Evolutionary conservation across 225 moss, liverwort and hornwort genomes (phyloP), one percentile per base, ranked within the genome.

Genomic region (Bryum argenteum): DNA sequence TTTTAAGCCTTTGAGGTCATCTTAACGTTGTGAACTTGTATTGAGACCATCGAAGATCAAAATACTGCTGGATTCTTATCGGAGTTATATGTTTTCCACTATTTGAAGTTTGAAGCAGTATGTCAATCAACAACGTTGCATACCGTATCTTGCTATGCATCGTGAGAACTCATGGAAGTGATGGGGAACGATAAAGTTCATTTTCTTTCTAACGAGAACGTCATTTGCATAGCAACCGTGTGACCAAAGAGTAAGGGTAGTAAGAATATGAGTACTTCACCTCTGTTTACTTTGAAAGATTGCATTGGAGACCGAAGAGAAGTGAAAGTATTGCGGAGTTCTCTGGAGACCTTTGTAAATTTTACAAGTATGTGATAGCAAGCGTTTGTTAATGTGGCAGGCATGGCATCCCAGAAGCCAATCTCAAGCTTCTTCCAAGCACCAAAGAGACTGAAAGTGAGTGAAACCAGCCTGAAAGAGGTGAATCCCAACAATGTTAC

Each of bases 401-500:
- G 6, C 10, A 88, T 87, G 84, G 62, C 79, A 54, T 60, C 77
- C 10, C 61, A 79, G 10, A 84, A 72, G 62, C 26, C 81, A 8
- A 84, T 88, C 57, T 51, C 88, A 28, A 80, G 79, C 72, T 88
- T 88, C 69, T 88, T 88, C 41, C 88, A 77, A 80, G 71, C 77
- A 24, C 88, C 88, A 45, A 88, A 88, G 77, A 75, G 84, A 79
- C 52, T 84, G 71, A 81, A 81, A 79, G 79, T 84, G 59, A 64
- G 67, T 39, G 81, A 87, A 56, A 54, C 73, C 15, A 53, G 56
- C 40, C 58, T 69, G 41, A 78, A 81, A 48, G 76, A 64, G 21
- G 73, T 74, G 33, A 23, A 74, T 18, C 71, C 71, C 6, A 67
- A 50, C 1, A 62, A 64, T 19, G 38, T 71, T 20, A 28, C 60